A percentile compares a stretch with the other conserved stretches of the same genome.
Evolutionary conservation across 2,329 filamentous ascomycete species (phyloP).

Genomic region (Scopulariopsis brevicaulis): DNA sequence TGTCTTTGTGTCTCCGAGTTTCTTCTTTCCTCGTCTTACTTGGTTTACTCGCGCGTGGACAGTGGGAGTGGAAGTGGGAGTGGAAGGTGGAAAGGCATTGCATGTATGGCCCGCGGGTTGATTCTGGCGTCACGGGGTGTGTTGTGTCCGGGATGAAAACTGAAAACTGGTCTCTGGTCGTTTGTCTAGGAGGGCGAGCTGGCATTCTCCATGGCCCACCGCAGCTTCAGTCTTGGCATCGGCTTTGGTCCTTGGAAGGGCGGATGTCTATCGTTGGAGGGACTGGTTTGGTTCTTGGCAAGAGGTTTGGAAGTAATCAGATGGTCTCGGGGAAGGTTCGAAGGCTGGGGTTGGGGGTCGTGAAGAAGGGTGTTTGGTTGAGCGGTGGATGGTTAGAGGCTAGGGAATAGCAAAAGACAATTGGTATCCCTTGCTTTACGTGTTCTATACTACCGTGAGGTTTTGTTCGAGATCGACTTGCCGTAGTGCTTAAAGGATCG

Average conservation of each 20-base stretch:
- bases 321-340: no score
- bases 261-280: no score
- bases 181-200: no score
- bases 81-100: background rate
- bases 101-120: background rate
- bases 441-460: background rate
- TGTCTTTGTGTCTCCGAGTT: background rate
- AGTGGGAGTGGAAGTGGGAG: background rate
- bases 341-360: background rate
- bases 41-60: background rate
- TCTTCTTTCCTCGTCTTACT: background rate
- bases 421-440: background rate
- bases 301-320: no score
- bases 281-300: no score
- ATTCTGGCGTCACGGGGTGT: background rate
- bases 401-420: background rate
- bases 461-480: no score
- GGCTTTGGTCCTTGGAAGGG: no score
- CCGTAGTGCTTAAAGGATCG: no score
- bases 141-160: background rate
- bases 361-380: background rate
- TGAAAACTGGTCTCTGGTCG: no score
- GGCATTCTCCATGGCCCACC: no score
- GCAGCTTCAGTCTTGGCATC: no score
- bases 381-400: background rate